Evolutionary conservation across 2,329 filamentous ascomycete genomes (phyloP).

Genomic region (Thelonectria olida): DNA sequence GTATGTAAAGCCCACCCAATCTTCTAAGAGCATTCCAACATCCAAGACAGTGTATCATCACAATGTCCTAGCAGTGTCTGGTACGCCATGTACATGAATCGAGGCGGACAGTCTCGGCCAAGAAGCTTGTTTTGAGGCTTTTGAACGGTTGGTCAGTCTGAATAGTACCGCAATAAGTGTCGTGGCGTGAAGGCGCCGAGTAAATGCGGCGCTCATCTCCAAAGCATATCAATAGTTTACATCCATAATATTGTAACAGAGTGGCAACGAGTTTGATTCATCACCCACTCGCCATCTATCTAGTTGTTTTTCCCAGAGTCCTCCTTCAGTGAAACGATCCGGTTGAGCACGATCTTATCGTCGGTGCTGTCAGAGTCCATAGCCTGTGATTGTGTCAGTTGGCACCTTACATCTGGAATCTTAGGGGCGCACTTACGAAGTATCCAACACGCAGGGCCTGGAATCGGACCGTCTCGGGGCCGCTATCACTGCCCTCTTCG

Average conservation of each 20-base stretch:
- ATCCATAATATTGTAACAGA: background rate
- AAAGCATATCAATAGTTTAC: background rate
- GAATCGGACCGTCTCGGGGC: slow-evolving; percentile 83
- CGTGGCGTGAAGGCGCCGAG: too few species aligned
- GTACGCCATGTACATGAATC: slow-evolving; percentile 26
- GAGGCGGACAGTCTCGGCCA: slow-evolving; percentile 20
- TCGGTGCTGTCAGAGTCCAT: slow-evolving; percentile 82
- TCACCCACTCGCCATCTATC: background rate
- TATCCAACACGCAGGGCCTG: slow-evolving; percentile 91
- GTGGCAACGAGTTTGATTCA: background rate
- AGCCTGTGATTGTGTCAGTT: slow-evolving; percentile 54
- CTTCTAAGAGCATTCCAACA: too few species aligned
- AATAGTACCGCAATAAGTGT: too few species aligned
- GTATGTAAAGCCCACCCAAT: too few species aligned
- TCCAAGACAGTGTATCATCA: too few species aligned
- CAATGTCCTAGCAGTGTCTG: background rate
- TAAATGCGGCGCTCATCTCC: too few species aligned
- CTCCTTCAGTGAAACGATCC: slow-evolving; percentile 92
- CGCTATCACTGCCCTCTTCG: slow-evolving; percentile 70
- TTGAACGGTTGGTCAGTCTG: background rate
- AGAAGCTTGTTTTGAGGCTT: slow-evolving; percentile 26
- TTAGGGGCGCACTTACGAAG: slow-evolving; percentile 63
- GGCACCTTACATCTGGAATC: background rate
- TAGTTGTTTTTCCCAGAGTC: slow-evolving; percentile 75
- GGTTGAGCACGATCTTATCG: slow-evolving; percentile 86